Conservation (phyloP, 345 rosid genomes). For the Eucalyptus sideroxylon region DNA sequence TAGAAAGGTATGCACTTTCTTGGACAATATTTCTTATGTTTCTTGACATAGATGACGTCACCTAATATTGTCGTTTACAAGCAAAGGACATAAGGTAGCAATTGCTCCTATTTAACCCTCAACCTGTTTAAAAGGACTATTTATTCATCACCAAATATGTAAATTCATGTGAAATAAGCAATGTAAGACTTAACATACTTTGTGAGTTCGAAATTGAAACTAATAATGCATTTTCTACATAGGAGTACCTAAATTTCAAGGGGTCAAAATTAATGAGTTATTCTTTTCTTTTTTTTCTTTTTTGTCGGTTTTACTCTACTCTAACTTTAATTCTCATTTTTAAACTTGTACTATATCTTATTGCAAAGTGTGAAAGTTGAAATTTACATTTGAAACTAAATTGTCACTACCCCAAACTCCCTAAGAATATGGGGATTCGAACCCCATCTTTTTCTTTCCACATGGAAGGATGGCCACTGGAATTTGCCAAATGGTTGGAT, state of each 20-base stretch:
- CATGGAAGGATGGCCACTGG: rapidly evolving
- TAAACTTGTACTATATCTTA: rapidly evolving
- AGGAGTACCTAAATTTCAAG: background rate
- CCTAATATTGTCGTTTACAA: background rate
- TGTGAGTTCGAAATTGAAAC: background rate
- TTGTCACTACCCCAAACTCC: rapidly evolving
- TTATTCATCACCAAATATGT: background rate
- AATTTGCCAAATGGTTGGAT: no score
- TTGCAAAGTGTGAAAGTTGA: rapidly evolving
- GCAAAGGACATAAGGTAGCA: background rate
- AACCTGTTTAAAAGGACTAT: background rate
- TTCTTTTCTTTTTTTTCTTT: rapidly evolving
- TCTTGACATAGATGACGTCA: background rate
- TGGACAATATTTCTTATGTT: background rate
- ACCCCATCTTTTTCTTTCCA: rapidly evolving
- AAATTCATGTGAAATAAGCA: background rate
- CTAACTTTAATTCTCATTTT: no score
- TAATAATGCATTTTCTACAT: background rate
- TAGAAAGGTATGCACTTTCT: background rate
- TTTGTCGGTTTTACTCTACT: rapidly evolving
- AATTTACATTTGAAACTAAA: rapidly evolving
- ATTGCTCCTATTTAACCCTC: background rate
- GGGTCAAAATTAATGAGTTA: background rate
- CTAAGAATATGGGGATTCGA: rapidly evolving
- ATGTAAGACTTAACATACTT: background rate